Evolutionary conservation across 257 asterid genomes (phyloP).

Genomic region (Rubia yunnanensis): DNA sequence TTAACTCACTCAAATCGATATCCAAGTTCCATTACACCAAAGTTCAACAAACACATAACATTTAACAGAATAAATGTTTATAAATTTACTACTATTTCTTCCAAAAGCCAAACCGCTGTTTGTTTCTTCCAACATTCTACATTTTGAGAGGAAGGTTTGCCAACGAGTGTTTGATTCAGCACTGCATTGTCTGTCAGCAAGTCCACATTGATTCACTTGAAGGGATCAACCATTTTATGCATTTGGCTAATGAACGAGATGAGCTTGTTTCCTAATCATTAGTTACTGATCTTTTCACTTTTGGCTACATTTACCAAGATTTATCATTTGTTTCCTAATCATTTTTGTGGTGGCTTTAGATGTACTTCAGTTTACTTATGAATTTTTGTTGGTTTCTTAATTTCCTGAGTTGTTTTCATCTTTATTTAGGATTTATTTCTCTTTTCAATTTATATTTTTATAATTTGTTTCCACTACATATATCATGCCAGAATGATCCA

Average conservation of each 20-base stretch:
- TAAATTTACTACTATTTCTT: too few species aligned
- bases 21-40: too few species aligned
- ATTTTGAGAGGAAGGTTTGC: conserved; percentile 96
- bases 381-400: too few species aligned
- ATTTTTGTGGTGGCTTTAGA: not conserved
- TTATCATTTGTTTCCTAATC: not conserved
- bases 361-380: not conserved
- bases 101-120: too few species aligned
- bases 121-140: too few species aligned
- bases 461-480: not conserved
- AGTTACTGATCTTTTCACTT: conserved; percentile 15
- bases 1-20: too few species aligned
- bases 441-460: not conserved
- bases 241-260: conserved; percentile 81
- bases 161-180: conserved; percentile 88
- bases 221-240: conserved; percentile 96
- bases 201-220: conserved; percentile 77
- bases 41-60: too few species aligned
- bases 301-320: not conserved
- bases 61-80: too few species aligned
- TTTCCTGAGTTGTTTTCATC: not conserved
- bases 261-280: conserved; percentile 87
- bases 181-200: conserved; percentile 91
- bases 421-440: not conserved
- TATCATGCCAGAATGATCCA: not conserved